Evolutionary conservation across 345 rosid species (phyloP), one percentile per base, ranked within the genome.

Genomic region (Erysimum cheiranthoides): DNA sequence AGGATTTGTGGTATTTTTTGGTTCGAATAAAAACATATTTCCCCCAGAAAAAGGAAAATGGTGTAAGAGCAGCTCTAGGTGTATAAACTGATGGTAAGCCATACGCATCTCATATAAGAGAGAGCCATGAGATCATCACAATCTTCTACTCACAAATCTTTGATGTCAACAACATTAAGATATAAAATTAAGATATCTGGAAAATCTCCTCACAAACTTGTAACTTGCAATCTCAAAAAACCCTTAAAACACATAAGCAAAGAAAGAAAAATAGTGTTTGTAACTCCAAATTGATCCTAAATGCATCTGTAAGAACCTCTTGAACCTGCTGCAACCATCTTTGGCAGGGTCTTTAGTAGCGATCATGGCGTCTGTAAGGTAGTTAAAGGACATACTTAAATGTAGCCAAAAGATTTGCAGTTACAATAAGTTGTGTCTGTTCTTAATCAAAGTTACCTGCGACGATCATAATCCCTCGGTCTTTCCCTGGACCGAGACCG

Each of bases 401-500:
- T 49, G 62, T 49, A 65, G 42, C 54, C 51, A 70, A 28, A 46
- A 51, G 46, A 35, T 58, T 16, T 36, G 63, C 66, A 17, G 12
- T 7, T 30, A 34, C 14, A 59, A 58, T 36, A 69, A 17, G 13
- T 54, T 39, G 14, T 3, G 40, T 28, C 16, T 61, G 45, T 36
- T 38, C 3, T 27, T 21, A 12, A 50, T 32, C 47, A 39, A 66
- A 40, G 16, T 40, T 80, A 92, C 97, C 97, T 90, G 87, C 82
- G 96, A 68, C 90, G 90, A 73, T 92, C 93, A 85, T 87, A 83
- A 75, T 92, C 96, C 81, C 97, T 85, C 1, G 89, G 77, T 59
- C 79, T 92, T 77, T 94, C 98, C 82, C 71, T 84, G 5, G 98
- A 94, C 63, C 92, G 84, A 16, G 98, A 94, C 36, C 91, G 93